These are phyloP conservation scores for Diaporthe nobilis DNA, from an alignment of 2,329 filamentous ascomycete species.

Conservation along the genomic window DNA sequence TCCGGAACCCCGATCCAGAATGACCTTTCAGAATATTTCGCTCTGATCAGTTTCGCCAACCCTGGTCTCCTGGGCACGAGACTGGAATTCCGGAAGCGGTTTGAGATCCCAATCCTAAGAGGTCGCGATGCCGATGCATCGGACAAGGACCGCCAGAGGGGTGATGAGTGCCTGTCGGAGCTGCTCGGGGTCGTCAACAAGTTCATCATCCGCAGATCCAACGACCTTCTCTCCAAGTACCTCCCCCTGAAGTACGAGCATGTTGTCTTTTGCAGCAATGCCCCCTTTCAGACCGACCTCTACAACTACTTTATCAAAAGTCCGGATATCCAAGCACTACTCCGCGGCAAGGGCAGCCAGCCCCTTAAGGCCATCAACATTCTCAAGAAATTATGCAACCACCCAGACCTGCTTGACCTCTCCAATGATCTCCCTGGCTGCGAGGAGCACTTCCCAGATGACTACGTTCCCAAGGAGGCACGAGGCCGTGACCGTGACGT, in stretches of 20 bases:
- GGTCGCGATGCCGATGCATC: slow-evolving; percentile 92
- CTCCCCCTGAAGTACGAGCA: slow-evolving; percentile 99
- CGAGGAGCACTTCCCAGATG: slow-evolving; percentile 84
- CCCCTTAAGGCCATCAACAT: slow-evolving; percentile 97
- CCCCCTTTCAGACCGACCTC: slow-evolving; percentile 90
- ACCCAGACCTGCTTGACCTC: slow-evolving; percentile 91
- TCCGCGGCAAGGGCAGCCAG: slow-evolving; percentile 94
- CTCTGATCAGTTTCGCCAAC: slow-evolving; percentile 96
- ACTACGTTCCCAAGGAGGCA: slow-evolving; percentile 89
- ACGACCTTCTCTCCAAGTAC: slow-evolving; percentile 98
- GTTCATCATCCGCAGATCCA: slow-evolving; percentile 97
- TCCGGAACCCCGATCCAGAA: slow-evolving; percentile 99
- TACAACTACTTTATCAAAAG: slow-evolving; percentile 99
- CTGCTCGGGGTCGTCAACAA: slow-evolving; percentile 92
- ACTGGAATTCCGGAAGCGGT: slow-evolving; percentile 92
- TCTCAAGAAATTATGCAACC: slow-evolving; percentile 98
- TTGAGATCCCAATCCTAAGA: slow-evolving; percentile 90
- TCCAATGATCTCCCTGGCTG: slow-evolving; percentile 88
- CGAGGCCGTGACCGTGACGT: slow-evolving; percentile 92
- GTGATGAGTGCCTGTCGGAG: slow-evolving; percentile 86
- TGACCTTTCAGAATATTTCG: slow-evolving; percentile 97
- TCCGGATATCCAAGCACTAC: slow-evolving; percentile 91
- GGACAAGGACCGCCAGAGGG: slow-evolving; percentile 84
- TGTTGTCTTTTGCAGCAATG: slow-evolving; percentile 96
- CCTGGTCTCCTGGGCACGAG: slow-evolving; percentile 91